A percentile compares a stretch with the other conserved stretches of the same genome.
Conservation (phyloP, 176 grass and related monocot genomes). For the Puccinellia tenuiflora region DNA sequence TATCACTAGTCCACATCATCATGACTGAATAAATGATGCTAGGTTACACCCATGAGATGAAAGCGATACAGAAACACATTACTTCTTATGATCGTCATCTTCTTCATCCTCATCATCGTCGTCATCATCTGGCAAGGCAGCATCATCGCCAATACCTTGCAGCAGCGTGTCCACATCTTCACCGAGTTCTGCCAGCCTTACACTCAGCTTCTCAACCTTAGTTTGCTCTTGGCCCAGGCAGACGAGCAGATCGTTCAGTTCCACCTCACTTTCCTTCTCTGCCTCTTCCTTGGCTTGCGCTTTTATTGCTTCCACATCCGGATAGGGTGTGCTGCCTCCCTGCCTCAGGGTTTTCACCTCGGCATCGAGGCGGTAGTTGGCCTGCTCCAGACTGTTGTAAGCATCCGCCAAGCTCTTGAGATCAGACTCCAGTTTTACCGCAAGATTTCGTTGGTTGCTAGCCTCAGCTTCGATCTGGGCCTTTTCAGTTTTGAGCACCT, state of each 20-base stretch:
- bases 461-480: slow-evolving; percentile 66
- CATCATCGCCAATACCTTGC: slow-evolving; percentile 73
- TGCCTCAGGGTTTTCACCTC: slow-evolving; percentile 63
- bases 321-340: slow-evolving; percentile 45
- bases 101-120: slow-evolving; percentile 37
- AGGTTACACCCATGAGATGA: slow-evolving; percentile 12
- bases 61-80: not conserved
- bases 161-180: slow-evolving; percentile 81
- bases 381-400: slow-evolving; percentile 91
- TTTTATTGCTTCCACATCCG: slow-evolving; percentile 65
- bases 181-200: slow-evolving; percentile 65
- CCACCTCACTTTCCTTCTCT: slow-evolving; percentile 72
- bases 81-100: not conserved
- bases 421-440: slow-evolving; percentile 80
- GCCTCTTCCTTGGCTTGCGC: slow-evolving; percentile 80
- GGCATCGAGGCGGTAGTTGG: slow-evolving; percentile 58
- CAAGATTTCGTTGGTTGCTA: slow-evolving; percentile 63
- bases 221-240: slow-evolving; percentile 98
- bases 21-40: slow-evolving; percentile 9
- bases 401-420: slow-evolving; percentile 92
- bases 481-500: slow-evolving; percentile 64
- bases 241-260: slow-evolving; percentile 87
- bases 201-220: slow-evolving; percentile 92
- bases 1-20: slow-evolving; percentile 20
- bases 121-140: slow-evolving; percentile 49